These are phyloP conservation scores for Termitomyces sp. DNA, from an alignment of 768 basidiomycete genomes.

Conservation along the genomic window DNA sequence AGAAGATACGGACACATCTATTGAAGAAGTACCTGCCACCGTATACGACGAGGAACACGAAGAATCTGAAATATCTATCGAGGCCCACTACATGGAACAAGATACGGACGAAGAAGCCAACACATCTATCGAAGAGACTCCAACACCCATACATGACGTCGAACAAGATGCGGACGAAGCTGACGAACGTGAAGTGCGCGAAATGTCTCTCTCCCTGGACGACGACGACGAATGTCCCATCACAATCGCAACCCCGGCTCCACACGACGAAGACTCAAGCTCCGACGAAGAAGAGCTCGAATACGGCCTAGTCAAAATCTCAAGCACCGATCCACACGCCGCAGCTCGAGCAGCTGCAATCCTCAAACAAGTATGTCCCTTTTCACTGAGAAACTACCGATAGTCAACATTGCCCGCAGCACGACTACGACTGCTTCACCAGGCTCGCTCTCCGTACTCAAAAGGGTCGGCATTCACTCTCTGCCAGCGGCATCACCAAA, in stretches of 20 bases:
- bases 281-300: slow-evolving; percentile 39
- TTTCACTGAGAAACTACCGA: not conserved
- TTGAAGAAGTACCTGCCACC: not conserved
- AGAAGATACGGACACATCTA: not conserved
- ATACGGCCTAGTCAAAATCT: slow-evolving; percentile 73
- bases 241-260: not conserved
- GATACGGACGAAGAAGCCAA: not conserved
- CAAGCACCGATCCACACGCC: slow-evolving; percentile 77
- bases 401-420: slow-evolving; percentile 33
- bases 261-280: slow-evolving; percentile 12
- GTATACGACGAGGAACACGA: too few relatives aligned
- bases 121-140: not conserved
- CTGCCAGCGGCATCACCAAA: slow-evolving; percentile 27
- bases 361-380: slow-evolving; percentile 72
- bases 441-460: slow-evolving; percentile 24
- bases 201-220: slow-evolving; percentile 10
- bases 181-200: slow-evolving; percentile 11
- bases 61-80: not conserved
- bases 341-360: slow-evolving; percentile 94
- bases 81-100: not conserved
- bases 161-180: slow-evolving; percentile 2
- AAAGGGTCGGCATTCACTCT: slow-evolving; percentile 14
- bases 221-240: not conserved
- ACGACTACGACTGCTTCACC: slow-evolving; percentile 83
- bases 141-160: not conserved